phyloP scores from a whole-genome alignment of 306 rosid species.

The Chamaecrista fasciculata region DNA sequence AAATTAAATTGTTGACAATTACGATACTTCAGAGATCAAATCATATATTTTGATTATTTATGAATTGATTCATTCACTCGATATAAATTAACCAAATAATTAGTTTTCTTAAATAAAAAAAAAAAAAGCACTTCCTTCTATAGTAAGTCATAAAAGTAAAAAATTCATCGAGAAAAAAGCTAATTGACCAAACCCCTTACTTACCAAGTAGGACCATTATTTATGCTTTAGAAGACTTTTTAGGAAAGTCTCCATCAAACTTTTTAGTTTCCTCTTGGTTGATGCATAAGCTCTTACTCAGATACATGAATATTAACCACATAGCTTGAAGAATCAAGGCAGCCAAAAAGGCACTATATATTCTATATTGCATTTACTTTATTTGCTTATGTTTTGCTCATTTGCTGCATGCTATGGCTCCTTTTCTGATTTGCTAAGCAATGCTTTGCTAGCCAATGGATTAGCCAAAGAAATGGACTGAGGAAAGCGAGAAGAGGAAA shows the following conservation, averaged over 20 bases:
- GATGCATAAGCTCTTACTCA: conserved; percentile 3
- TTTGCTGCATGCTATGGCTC: conserved; percentile 3
- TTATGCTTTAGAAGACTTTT: not conserved
- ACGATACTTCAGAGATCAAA: too few relatives aligned
- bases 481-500: not conserved
- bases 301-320: not conserved
- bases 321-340: not conserved
- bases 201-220: not conserved
- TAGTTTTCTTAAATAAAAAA: too few relatives aligned
- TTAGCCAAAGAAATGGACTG: not conserved
- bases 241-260: not conserved
- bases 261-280: not conserved
- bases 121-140: too few relatives aligned
- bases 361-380: too few relatives aligned
- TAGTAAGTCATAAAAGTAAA: too few relatives aligned
- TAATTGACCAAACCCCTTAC: too few relatives aligned
- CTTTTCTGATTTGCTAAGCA: conserved; percentile 39
- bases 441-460: conserved; percentile 35
- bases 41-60: too few relatives aligned
- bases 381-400: conserved; percentile 15
- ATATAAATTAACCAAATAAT: too few relatives aligned
- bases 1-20: too few relatives aligned
- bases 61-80: too few relatives aligned
- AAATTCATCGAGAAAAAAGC: too few relatives aligned
- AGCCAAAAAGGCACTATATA: not conserved